A percentile compares a stretch with the other conserved stretches of the same genome.
Evolutionary conservation across 805 yeast species (phyloP).

Genomic region (Jamesozyma gamospora): DNA sequence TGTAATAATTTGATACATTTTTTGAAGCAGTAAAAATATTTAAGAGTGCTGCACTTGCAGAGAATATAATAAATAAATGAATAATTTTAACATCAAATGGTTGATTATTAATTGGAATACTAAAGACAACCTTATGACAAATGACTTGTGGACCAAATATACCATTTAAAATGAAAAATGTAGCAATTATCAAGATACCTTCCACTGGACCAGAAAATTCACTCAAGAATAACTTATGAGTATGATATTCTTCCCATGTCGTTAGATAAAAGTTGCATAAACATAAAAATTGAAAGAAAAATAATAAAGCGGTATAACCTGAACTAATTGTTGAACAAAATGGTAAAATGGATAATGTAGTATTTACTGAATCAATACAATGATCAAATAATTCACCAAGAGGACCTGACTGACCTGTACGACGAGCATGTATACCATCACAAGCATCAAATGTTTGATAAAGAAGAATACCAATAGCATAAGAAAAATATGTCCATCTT

Average conservation of each 20-base stretch:
- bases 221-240: constrained; percentile 71
- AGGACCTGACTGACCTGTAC: constrained; percentile 94
- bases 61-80: constrained; percentile 46
- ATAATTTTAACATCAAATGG: constrained; percentile 32
- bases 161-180: constrained; percentile 52
- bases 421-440: constrained; percentile 91
- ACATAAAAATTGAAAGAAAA: constrained; percentile 61
- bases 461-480: constrained; percentile 76
- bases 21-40: constrained; percentile 61
- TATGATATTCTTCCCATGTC: constrained; percentile 95
- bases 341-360: constrained; percentile 69
- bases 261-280: constrained; percentile 77
- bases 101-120: constrained; percentile 8
- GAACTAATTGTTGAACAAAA: constrained; percentile 67
- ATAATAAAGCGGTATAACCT: constrained; percentile 55
- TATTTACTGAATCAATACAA: constrained; percentile 67
- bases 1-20: constrained; percentile 45
- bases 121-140: constrained; percentile 46
- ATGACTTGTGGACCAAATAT: constrained; percentile 50
- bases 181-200: constrained; percentile 62
- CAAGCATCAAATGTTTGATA: constrained; percentile 96
- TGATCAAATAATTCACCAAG: constrained; percentile 92
- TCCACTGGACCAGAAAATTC: constrained; percentile 92
- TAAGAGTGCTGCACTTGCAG: constrained; percentile 48
- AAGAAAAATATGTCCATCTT: constrained; percentile 64